Evolutionary conservation across 768 basidiomycete genomes (phyloP), one percentile per base, ranked within the genome.

Genomic region (Tulasnella sp.): DNA sequence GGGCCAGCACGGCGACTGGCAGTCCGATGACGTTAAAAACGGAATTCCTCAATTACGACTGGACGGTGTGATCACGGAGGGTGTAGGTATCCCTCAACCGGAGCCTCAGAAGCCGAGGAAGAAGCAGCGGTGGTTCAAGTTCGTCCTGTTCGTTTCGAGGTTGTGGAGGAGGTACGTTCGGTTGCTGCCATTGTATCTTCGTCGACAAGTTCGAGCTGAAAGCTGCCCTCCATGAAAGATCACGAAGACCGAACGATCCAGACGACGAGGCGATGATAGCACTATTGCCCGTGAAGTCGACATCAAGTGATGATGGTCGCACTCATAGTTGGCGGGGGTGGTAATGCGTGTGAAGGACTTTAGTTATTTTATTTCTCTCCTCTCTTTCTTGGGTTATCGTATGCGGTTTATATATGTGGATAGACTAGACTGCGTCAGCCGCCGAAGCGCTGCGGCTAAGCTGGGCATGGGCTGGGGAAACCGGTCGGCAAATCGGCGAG

Each of bases 1-100:
- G 9, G 22, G 11, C 34, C 76, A 31, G 20, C 31, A 40, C 22
- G 76, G 76, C 18, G 76, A 77, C 11, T 77, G 76, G 76, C 44
- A 60, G 46, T 3, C 2, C 16, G 28, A 48, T 31, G 76, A 77
- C 54, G 28, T 48, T 24, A 54, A 54, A 12, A 9, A 40, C 48
- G 76, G 76, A 3, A 77, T 77, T 6, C 76, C 76, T 18, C 46
- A 16, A 37, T 22, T 77, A 1, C 3, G 76, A 28, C 44, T 31
- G 54, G 50, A 77, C n/a, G 76, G 76, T 18, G 44, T 77, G 41
- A 41, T 41, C 37, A 31, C 34, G 20, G 73, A 74, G 7, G 37
- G 37, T 0, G 73, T 74, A 11, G 73, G 73, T 12, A 40, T 74
- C 22, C 73, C 73, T 12, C 40, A 74, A 40, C 24, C n/a, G 4